Evolutionary conservation across 257 asterid species (phyloP).

Genomic region (Catharanthus roseus): DNA sequence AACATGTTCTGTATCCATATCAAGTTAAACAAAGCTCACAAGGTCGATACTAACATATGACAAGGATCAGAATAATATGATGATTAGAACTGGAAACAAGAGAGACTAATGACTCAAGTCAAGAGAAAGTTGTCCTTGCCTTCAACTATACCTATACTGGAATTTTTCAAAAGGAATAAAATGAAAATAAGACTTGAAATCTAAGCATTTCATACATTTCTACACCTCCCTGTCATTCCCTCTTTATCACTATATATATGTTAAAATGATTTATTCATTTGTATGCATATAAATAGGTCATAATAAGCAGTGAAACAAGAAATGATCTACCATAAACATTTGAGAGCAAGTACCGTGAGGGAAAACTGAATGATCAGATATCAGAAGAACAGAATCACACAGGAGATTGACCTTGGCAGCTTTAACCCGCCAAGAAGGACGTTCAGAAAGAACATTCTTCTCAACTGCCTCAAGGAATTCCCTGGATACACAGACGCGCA

Average conservation of each 20-base stretch:
- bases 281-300: not conserved
- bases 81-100: not conserved
- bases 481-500: constrained; percentile 54
- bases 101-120: too few species aligned
- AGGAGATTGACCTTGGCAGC: constrained; percentile 71
- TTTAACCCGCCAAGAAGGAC: constrained; percentile 86
- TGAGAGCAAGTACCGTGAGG: constrained; percentile 53
- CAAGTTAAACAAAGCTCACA: not conserved
- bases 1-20: not conserved
- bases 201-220: too few species aligned
- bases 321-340: not conserved
- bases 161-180: too few species aligned
- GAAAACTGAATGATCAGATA: constrained; percentile 85
- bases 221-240: too few species aligned
- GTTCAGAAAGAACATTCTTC: constrained; percentile 57
- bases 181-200: too few species aligned
- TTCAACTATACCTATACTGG: too few species aligned
- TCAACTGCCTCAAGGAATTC: constrained; percentile 89
- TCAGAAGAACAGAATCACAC: constrained; percentile 68
- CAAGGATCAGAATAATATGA: not conserved
- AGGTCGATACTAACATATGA: not conserved
- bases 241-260: not conserved
- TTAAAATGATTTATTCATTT: not conserved
- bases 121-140: too few species aligned
- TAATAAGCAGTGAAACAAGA: not conserved